Evolutionary conservation across 768 basidiomycete genomes (phyloP).

Genomic region (Naematelia aurantialba): DNA sequence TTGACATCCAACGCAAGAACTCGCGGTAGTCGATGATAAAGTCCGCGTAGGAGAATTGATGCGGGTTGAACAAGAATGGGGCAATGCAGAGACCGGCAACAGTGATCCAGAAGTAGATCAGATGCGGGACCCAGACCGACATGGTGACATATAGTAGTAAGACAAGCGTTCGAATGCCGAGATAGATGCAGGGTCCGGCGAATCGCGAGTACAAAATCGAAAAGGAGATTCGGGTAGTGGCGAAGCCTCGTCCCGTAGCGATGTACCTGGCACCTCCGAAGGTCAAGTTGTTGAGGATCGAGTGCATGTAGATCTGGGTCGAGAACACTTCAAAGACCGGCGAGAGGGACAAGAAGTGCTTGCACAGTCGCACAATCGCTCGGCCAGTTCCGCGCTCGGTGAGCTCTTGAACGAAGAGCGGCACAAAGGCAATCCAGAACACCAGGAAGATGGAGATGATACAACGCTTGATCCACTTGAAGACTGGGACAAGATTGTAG

Average conservation of each 20-base stretch:
- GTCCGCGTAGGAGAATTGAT: slow-evolving; percentile 95
- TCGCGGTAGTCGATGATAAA: slow-evolving; percentile 97
- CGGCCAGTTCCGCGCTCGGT: slow-evolving; percentile 91
- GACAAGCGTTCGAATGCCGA: slow-evolving; percentile 88
- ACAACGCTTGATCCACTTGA: slow-evolving; percentile 90
- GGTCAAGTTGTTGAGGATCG: slow-evolving; percentile 91
- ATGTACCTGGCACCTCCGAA: slow-evolving; percentile 99
- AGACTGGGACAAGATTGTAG: slow-evolving; percentile 90
- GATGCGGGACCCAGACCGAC: slow-evolving; percentile 81
- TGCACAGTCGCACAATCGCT: slow-evolving; percentile 82
- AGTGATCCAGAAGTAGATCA: slow-evolving; percentile 98
- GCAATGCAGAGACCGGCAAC: slow-evolving; percentile 86
- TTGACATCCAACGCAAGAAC: slow-evolving; percentile 97
- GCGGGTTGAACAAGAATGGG: slow-evolving; percentile 99
- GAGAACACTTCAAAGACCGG: slow-evolving; percentile 97
- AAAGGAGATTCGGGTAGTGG: slow-evolving; percentile 91
- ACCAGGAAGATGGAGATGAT: slow-evolving; percentile 98
- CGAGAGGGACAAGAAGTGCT: slow-evolving; percentile 90
- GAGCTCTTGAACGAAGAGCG: slow-evolving; percentile 92
- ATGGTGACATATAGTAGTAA: slow-evolving; percentile 92
- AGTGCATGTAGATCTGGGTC: slow-evolving; percentile 96
- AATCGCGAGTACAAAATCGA: slow-evolving; percentile 95
- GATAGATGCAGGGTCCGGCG: slow-evolving; percentile 95
- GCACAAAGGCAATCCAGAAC: slow-evolving; percentile 94
- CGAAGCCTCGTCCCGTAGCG: slow-evolving; percentile 97